phyloP scores from a whole-genome alignment of 108 stramenopile species.

The Cyclostephanos tholiformis region DNA sequence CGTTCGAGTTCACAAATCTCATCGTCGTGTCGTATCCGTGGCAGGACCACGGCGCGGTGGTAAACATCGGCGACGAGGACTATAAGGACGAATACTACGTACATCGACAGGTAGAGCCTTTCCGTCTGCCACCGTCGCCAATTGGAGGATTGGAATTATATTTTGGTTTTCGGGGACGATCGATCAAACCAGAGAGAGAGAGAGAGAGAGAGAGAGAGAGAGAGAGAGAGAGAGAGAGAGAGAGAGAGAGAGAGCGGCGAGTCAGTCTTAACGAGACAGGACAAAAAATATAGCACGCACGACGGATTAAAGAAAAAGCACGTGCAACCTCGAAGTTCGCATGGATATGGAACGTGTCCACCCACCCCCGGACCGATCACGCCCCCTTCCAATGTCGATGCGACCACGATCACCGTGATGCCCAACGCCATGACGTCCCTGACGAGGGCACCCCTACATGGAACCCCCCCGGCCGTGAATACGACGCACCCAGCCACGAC shows the following conservation, averaged over 20 bases:
- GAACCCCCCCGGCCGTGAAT: slow-evolving; percentile 69
- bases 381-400: slow-evolving; percentile 50
- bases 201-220: too few relatives aligned
- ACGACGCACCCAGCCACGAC: slow-evolving; percentile 84
- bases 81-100: slow-evolving; percentile 67
- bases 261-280: too few relatives aligned
- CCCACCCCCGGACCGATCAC: slow-evolving; percentile 54
- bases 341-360: slow-evolving; percentile 37
- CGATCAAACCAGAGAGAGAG: too few relatives aligned
- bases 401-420: slow-evolving; percentile 66
- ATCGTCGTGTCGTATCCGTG: slow-evolving; percentile 46
- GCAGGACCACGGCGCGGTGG: slow-evolving; percentile 83
- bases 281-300: background rate
- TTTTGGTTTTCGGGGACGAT: background rate
- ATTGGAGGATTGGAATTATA: background rate
- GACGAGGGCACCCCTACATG: slow-evolving; percentile 85
- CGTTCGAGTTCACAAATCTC: slow-evolving; percentile 46
- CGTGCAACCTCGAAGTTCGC: background rate
- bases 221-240: too few relatives aligned
- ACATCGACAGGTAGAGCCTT: slow-evolving; percentile 52
- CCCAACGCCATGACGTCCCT: slow-evolving; percentile 73
- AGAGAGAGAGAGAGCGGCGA: too few relatives aligned
- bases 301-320: background rate
- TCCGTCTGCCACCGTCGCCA: slow-evolving; percentile 13
- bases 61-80: slow-evolving; percentile 89